Percentiles rank a stretch among this genome's conserved stretches.
phyloP scores from a whole-genome alignment of 495 filamentous ascomycete species.

The Geopyxis carbonaria region DNA sequence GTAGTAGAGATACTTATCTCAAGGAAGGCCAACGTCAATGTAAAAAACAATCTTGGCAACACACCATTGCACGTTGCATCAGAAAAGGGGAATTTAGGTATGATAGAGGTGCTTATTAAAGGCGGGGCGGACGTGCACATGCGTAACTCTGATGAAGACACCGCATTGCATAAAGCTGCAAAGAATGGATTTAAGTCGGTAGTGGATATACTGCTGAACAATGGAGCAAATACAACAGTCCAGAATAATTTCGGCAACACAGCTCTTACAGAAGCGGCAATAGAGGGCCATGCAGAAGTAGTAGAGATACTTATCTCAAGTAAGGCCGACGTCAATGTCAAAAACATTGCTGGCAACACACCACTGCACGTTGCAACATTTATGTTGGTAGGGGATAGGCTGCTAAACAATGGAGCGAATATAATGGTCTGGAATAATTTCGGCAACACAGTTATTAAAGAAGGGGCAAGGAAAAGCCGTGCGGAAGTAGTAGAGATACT shows the following conservation, averaged over 20 bases:
- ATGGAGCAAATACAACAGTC: conserved; percentile 8
- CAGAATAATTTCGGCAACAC: conserved; percentile 4
- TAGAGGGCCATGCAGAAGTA: not conserved
- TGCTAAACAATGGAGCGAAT: too few species aligned
- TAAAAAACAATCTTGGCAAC: conserved; percentile 5
- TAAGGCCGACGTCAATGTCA: conserved; percentile 8
- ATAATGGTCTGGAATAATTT: too few species aligned
- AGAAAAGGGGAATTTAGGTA: not conserved
- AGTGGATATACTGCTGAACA: conserved; percentile 5
- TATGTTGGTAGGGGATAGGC: too few species aligned
- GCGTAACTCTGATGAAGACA: conserved; percentile 3
- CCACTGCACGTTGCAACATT: too few species aligned
- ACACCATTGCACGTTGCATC: conserved; percentile 15
- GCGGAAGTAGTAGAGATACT: too few species aligned
- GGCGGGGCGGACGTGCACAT: conserved; percentile 8
- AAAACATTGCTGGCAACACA: conserved; percentile 6
- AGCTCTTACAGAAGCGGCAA: conserved; percentile 9
- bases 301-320: conserved; percentile 6
- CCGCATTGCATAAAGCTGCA: conserved; percentile 11
- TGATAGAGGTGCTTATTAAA: conserved; percentile 3
- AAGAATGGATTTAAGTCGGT: conserved; percentile 2
- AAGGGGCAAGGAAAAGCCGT: too few species aligned
- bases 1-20: conserved; percentile 4
- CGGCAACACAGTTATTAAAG: too few species aligned
- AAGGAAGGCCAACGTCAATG: conserved; percentile 7